Base-by-base conservation (phyloP, 768 basidiomycete genomes). In the Tricholoma saponaceum region DNA sequence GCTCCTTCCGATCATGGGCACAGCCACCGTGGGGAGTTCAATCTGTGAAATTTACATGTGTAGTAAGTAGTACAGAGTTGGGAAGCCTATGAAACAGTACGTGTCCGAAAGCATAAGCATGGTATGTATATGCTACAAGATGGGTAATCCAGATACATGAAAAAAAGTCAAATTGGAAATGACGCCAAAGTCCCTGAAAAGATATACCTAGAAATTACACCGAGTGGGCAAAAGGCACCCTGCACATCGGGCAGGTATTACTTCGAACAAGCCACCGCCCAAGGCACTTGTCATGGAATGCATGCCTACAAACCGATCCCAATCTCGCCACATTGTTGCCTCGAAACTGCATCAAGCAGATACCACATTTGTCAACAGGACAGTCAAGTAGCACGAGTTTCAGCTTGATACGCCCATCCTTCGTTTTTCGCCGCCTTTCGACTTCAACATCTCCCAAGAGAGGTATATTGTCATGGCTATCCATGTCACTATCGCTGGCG, bases 311-410 rank as follows among this genome's bases (percentile, higher is more conserved):
- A 18, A 66, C 71, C 13, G 80, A 79, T 3, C 81, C 79, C 69
- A 88, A 64, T 32, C 79, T 79, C 13, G 80, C 87, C 56, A 65
- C 62, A 57, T 91, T 85, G 16, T 71, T 80, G 7, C 72, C 76
- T 70, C 75, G 83, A 72, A 89, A 92, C 70, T 86, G 86, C 49
- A 77, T 79, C 67, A 90, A 72, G 67, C 90, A 92, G 51, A 90
- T 85, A 39, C 84, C 80, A 69, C 90, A 92, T 64, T 82, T 82
- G 60, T 86, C 83, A 32, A 92, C 88, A 1, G 75, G 64, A 13
- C 79, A 74, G 37, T 85, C 90, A 18, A 89, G 71, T 51, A 91
- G 67, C 7, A 77, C 75, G 51, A 90, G 69, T 73, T 90, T 92
- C 46, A 89, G 64, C 73, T 90, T 91, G 54, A 84, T 76, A 43